Conservation (phyloP, 371 early-diverging fungal species). For the Mucor circinelloides region DNA sequence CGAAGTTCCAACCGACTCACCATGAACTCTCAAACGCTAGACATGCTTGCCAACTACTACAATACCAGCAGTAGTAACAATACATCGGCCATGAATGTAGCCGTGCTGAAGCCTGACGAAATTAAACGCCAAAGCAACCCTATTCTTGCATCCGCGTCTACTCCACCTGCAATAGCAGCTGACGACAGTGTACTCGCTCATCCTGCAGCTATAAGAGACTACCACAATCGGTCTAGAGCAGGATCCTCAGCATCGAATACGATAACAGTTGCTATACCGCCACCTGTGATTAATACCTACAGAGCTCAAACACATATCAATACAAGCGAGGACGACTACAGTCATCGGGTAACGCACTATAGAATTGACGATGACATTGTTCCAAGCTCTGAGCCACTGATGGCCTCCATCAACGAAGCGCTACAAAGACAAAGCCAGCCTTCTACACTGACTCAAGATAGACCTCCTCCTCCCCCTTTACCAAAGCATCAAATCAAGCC, state of each 20-base stretch:
- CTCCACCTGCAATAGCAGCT: background rate
- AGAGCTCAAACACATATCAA: background rate
- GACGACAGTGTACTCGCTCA: background rate
- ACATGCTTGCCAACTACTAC: slow-evolving; percentile 9
- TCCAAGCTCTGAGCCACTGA: slow-evolving; percentile 4
- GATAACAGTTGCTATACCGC: background rate
- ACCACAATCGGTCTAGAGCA: background rate
- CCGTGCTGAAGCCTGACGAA: slow-evolving; percentile 9
- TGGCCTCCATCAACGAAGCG: background rate
- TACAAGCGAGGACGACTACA: background rate
- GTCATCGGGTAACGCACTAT: background rate
- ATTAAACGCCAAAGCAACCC: background rate
- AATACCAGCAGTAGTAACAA: background rate
- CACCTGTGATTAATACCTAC: background rate
- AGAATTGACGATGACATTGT: slow-evolving; percentile 10
- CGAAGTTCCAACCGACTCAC: slow-evolving; percentile 2
- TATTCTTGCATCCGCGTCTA: background rate
- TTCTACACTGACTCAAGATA: background rate
- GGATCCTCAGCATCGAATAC: background rate
- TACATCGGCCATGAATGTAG: background rate
- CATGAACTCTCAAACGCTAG: slow-evolving; percentile 1
- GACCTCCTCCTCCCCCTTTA: slow-evolving; percentile 16
- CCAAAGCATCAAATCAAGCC: slow-evolving; percentile 4
- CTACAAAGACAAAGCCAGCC: background rate
- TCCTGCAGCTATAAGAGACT: background rate